Evolutionary conservation across 2,329 filamentous ascomycete species (phyloP).

Genomic region (Diaporthe sp.): DNA sequence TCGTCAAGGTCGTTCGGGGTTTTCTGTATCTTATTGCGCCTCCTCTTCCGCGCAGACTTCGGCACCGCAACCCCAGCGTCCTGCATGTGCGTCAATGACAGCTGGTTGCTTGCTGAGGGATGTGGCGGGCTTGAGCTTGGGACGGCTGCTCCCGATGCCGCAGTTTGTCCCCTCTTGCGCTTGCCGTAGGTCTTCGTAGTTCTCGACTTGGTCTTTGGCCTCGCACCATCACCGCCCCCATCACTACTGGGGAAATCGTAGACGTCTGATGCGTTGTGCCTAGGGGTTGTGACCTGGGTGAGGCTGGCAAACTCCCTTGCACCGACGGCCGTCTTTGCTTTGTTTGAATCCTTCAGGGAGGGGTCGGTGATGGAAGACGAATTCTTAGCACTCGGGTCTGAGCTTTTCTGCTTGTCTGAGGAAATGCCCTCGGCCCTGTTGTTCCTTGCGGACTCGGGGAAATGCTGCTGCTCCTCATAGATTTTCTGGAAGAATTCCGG

Average conservation of each 20-base stretch:
- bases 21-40: not conserved
- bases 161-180: constrained; percentile 32
- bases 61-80: constrained; percentile 18
- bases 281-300: constrained; percentile 48
- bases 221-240: constrained; percentile 37
- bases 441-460: constrained; percentile 30
- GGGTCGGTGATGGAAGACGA: constrained; percentile 45
- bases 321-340: not conserved
- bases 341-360: constrained; percentile 27
- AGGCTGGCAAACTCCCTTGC: constrained; percentile 39
- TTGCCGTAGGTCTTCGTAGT: constrained; percentile 33
- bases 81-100: not conserved
- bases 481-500: constrained; percentile 58
- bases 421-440: not conserved
- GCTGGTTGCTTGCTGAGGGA: not conserved
- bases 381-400: constrained; percentile 26
- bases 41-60: constrained; percentile 28
- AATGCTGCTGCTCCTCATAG: constrained; percentile 57
- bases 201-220: constrained; percentile 19
- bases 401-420: constrained; percentile 23
- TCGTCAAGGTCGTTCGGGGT: constrained; percentile 30
- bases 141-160: not conserved
- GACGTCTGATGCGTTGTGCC: constrained; percentile 38
- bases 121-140: constrained; percentile 13
- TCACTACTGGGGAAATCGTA: constrained; percentile 60